Conservation (phyloP, 371 early-diverging fungal genomes). For the Mortierella sp. region DNA sequence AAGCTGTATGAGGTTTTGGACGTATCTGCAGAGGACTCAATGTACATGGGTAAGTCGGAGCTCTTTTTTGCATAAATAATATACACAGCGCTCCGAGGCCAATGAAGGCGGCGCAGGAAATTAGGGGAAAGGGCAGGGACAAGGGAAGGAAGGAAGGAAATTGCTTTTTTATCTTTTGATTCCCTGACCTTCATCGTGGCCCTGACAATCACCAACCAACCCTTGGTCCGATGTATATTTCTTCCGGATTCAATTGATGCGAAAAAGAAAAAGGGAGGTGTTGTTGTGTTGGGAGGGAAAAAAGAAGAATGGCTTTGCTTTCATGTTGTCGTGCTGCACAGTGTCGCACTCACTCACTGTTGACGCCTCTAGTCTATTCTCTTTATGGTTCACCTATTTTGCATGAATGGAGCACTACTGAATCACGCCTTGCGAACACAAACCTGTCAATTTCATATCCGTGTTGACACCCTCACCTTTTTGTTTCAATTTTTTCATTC, state of each 20-base stretch:
- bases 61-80: background rate
- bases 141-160: background rate
- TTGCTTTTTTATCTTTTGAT: background rate
- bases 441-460: background rate
- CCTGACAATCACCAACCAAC: background rate
- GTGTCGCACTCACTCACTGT: background rate
- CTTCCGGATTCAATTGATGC: background rate
- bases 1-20: constrained; percentile 94
- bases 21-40: constrained; percentile 83
- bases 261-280: background rate
- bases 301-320: background rate
- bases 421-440: constrained; percentile 8
- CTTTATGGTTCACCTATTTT: background rate
- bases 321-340: background rate
- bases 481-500: background rate
- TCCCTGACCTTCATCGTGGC: background rate
- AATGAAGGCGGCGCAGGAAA: constrained; percentile 2
- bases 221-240: background rate
- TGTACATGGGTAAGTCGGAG: constrained; percentile 78
- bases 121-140: background rate
- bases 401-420: background rate
- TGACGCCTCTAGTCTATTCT: background rate
- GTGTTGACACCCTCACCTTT: background rate
- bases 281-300: background rate
- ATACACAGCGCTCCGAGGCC: background rate